These are phyloP conservation scores for Sindora glabra DNA, from an alignment of 306 rosid genomes.

Conservation along the genomic window DNA sequence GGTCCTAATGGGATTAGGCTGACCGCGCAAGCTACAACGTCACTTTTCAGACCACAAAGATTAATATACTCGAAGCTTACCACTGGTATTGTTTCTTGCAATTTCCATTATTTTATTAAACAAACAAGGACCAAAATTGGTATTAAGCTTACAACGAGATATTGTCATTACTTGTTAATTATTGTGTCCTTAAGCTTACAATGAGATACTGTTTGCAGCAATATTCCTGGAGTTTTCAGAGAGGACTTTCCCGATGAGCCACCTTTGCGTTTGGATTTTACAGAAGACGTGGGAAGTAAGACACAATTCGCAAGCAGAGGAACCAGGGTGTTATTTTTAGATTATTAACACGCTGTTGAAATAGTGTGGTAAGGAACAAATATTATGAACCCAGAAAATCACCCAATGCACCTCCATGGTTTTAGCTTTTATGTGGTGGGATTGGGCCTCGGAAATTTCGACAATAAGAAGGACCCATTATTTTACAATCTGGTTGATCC, in stretches of 20 bases:
- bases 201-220: neutral
- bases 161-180: no score
- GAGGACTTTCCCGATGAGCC: slow-evolving; percentile 22
- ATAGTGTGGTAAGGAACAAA: slow-evolving; percentile 38
- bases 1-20: slow-evolving; percentile 17
- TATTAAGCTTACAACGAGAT: no score
- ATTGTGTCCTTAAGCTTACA: no score
- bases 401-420: slow-evolving; percentile 49
- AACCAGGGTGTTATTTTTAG: slow-evolving; percentile 13
- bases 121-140: no score
- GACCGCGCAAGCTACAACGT: slow-evolving; percentile 23
- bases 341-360: slow-evolving; percentile 28
- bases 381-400: slow-evolving; percentile 28
- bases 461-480: slow-evolving; percentile 6
- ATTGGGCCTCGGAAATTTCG: slow-evolving; percentile 20
- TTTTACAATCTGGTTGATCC: slow-evolving; percentile 26
- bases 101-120: no score
- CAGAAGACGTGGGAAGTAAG: slow-evolving; percentile 20
- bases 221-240: slow-evolving; percentile 19
- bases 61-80: slow-evolving; percentile 1
- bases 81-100: neutral
- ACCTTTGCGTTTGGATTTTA: slow-evolving; percentile 19
- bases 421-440: slow-evolving; percentile 31
- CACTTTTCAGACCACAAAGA: slow-evolving; percentile 17
- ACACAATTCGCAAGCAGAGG: slow-evolving; percentile 10